Evolutionary conservation across 108 stramenopile genomes (phyloP).

Genomic region (Cyclotella distinguenda): DNA sequence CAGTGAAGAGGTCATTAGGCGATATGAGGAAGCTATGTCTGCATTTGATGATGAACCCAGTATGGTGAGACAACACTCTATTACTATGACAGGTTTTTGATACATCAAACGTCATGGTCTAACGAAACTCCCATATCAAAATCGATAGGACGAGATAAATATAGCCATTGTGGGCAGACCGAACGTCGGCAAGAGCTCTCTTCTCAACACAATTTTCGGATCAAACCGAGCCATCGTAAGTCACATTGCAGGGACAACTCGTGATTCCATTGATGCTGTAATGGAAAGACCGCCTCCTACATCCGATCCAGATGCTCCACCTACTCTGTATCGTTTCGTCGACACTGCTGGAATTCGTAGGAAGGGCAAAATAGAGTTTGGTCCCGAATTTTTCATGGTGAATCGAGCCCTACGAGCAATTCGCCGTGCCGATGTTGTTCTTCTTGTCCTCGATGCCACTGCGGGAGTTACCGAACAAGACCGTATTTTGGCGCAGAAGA

Average conservation of each 20-base stretch:
- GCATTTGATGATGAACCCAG: conserved; percentile 69
- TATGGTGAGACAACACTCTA: conserved; percentile 17
- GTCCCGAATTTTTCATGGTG: conserved; percentile 98
- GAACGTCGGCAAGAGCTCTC: conserved; percentile 95
- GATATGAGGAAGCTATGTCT: conserved; percentile 76
- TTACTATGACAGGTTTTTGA: background rate
- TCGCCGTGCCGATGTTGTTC: conserved; percentile 90
- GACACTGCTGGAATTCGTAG: conserved; percentile 98
- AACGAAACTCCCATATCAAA: background rate
- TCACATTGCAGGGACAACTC: conserved; percentile 95
- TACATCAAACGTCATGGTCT: background rate
- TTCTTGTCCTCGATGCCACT: conserved; percentile 96
- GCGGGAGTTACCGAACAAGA: conserved; percentile 95
- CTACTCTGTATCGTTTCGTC: conserved; percentile 90
- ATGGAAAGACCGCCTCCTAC: conserved; percentile 83
- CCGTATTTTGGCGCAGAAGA: conserved; percentile 89
- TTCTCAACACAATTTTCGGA: conserved; percentile 93
- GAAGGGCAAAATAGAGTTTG: conserved; percentile 93
- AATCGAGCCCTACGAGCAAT: conserved; percentile 95
- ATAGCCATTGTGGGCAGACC: conserved; percentile 96
- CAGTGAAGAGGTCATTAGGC: conserved; percentile 55
- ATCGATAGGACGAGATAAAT: conserved; percentile 77
- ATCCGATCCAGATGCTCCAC: conserved; percentile 40
- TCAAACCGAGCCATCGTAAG: conserved; percentile 90
- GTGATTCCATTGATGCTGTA: conserved; percentile 96